phyloP scores from a whole-genome alignment of 225 moss, liverwort and hornwort species.

The Takakia lepidozioides region DNA sequence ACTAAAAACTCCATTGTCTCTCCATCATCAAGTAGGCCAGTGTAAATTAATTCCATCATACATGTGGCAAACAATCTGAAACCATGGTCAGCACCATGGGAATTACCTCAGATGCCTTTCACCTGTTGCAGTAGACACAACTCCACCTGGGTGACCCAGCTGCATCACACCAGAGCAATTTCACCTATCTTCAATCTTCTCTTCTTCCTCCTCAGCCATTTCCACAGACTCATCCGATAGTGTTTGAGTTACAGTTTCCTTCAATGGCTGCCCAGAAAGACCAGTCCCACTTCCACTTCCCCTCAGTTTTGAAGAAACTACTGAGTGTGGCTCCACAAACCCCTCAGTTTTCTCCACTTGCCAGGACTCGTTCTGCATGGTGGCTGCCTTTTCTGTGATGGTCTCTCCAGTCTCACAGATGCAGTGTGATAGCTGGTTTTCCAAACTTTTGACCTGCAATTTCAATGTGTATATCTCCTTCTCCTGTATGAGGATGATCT shows the following conservation, averaged over 20 bases:
- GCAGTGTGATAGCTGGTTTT: constrained; percentile 29
- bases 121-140: too few species aligned
- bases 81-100: too few species aligned
- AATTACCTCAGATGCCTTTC: too few species aligned
- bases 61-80: too few species aligned
- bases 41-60: too few species aligned
- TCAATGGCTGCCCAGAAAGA: constrained; percentile 18
- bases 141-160: too few species aligned
- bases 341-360: constrained; percentile 5
- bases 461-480: constrained; percentile 43
- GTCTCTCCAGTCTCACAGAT: constrained; percentile 18
- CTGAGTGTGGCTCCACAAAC: constrained; percentile 23
- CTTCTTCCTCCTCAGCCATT: constrained; percentile 31
- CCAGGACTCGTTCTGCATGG: constrained; percentile 7
- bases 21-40: too few species aligned
- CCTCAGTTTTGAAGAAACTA: constrained; percentile 22
- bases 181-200: constrained; percentile 39
- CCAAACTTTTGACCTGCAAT: constrained; percentile 22
- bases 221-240: constrained; percentile 19
- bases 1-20: too few species aligned
- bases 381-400: constrained; percentile 10
- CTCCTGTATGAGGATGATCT: constrained; percentile 46
- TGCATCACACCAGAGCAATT: background rate
- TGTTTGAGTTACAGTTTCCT: constrained; percentile 1
- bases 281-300: constrained; percentile 13